Conservation (phyloP, 106 monocot genomes). For the Alisma plantagoaquatica region DNA sequence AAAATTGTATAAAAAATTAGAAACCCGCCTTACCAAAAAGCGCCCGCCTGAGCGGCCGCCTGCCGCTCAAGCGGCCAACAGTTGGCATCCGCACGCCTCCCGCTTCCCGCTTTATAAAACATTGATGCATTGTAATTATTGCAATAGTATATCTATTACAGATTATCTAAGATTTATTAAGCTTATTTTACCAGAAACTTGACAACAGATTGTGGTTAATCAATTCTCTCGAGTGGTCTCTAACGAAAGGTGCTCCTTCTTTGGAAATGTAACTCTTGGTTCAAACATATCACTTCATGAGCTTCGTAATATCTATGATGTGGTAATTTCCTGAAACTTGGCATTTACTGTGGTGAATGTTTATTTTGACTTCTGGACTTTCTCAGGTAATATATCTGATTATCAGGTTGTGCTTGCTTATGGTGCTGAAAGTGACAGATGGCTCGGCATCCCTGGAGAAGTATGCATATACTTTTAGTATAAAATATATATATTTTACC, state of each 20-base stretch:
- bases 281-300: conserved; percentile 49
- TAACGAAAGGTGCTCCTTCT: conserved; percentile 65
- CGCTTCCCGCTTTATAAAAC: too few relatives aligned
- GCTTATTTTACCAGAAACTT: conserved; percentile 39
- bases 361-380: not conserved
- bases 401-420: conserved; percentile 85
- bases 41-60: too few relatives aligned
- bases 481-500: too few relatives aligned
- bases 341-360: not conserved
- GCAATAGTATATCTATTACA: too few relatives aligned
- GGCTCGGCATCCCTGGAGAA: conserved; percentile 70
- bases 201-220: conserved; percentile 87
- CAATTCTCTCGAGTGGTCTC: conserved; percentile 83
- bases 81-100: too few relatives aligned
- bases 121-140: too few relatives aligned
- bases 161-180: conserved; percentile 14
- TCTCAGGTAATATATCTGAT: not conserved
- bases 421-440: conserved; percentile 96
- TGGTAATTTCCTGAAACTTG: conserved; percentile 53
- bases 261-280: conserved; percentile 75
- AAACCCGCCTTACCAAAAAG: too few relatives aligned
- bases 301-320: conserved; percentile 67
- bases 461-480: conserved; percentile 22
- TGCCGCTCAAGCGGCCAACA: too few relatives aligned
- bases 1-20: too few relatives aligned